Percentiles rank a stretch among this genome's conserved stretches.
Conservation (phyloP, 352 stramenopile genomes). For the Globisporangium nagaii region DNA sequence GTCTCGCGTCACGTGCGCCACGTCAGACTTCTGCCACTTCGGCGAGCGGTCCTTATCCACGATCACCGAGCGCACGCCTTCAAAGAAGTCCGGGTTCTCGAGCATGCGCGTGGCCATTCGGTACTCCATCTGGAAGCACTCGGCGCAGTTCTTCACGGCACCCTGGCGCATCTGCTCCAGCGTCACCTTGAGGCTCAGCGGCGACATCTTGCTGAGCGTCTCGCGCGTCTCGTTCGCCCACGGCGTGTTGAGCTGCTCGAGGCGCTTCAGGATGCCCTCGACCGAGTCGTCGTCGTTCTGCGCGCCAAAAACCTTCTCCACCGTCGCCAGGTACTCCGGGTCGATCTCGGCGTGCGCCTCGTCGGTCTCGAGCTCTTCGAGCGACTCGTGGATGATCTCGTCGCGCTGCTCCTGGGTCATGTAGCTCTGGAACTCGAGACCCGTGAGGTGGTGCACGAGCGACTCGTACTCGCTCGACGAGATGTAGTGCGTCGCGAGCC, state of each 20-base stretch:
- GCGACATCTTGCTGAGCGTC: constrained; percentile 88
- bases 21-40: constrained; percentile 79
- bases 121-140: constrained; percentile 96
- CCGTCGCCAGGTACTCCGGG: constrained; percentile 63
- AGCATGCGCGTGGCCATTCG: constrained; percentile 80
- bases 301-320: constrained; percentile 75
- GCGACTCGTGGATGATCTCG: constrained; percentile 81
- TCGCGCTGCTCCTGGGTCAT: constrained; percentile 77
- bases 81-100: constrained; percentile 93
- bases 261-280: constrained; percentile 62
- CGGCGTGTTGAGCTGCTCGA: constrained; percentile 48
- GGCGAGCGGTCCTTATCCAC: constrained; percentile 95
- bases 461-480: constrained; percentile 82
- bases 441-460: constrained; percentile 84
- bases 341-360: constrained; percentile 79
- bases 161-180: constrained; percentile 92
- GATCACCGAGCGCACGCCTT: constrained; percentile 94
- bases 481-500: constrained; percentile 96
- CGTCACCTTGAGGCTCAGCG: constrained; percentile 93
- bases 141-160: constrained; percentile 67
- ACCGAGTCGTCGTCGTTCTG: constrained; percentile 67
- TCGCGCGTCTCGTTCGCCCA: constrained; percentile 79
- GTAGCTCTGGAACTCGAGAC: constrained; percentile 58
- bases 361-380: constrained; percentile 80
- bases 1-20: constrained; percentile 54